phyloP scores from a whole-genome alignment of 2,329 filamentous ascomycete genomes.

The Geosmithia flava region DNA sequence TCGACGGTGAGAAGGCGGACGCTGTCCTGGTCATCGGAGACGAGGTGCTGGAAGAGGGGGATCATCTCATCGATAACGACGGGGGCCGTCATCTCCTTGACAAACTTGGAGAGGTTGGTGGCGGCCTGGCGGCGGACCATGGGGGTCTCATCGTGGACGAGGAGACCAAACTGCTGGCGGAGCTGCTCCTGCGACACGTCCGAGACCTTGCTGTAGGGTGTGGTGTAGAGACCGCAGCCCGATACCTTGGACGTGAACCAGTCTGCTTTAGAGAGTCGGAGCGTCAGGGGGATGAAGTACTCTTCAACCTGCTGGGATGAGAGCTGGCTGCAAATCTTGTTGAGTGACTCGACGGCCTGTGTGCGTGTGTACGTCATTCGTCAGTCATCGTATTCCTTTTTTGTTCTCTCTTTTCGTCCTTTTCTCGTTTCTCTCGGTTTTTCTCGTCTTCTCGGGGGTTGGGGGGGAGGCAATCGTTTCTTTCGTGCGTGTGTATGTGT shows the following conservation, averaged over 20 bases:
- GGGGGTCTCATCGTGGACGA: conserved; percentile 96
- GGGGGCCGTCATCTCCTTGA: conserved; percentile 87
- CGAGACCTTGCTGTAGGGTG: conserved; percentile 85
- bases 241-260: conserved; percentile 99
- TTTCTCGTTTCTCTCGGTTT: too few relatives aligned
- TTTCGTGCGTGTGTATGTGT: not conserved
- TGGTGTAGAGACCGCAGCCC: conserved; percentile 87
- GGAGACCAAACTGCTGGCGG: conserved; percentile 78
- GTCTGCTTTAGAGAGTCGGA: conserved; percentile 95
- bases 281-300: conserved; percentile 89
- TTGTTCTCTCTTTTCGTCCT: too few relatives aligned
- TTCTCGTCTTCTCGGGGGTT: too few relatives aligned
- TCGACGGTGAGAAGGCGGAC: conserved; percentile 93
- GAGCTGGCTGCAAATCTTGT: conserved; percentile 95
- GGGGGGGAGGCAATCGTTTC: not conserved
- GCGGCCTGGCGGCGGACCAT: conserved; percentile 97
- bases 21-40: conserved; percentile 93
- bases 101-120: conserved; percentile 92
- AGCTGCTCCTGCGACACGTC: conserved; percentile 81
- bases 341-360: conserved; percentile 94
- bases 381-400: too few relatives aligned
- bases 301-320: conserved; percentile 91
- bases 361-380: conserved; percentile 3
- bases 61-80: conserved; percentile 98
- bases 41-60: conserved; percentile 93